Evolutionary conservation across 192 early-diverging fungal species (phyloP).

Genomic region (Backusella tuberculispora): DNA sequence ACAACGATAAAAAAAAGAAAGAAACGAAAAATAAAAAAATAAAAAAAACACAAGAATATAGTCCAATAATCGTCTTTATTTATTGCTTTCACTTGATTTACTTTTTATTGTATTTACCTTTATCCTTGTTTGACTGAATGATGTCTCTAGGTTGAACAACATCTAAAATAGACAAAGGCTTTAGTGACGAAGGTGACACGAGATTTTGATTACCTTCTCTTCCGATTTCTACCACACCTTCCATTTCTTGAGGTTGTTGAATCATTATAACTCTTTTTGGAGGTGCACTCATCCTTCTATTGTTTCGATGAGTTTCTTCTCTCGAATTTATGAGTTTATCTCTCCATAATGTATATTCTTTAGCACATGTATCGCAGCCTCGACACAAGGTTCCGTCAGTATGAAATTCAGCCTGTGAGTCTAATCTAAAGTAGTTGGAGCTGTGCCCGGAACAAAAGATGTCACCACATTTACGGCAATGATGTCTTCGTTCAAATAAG

Average conservation of each 20-base stretch:
- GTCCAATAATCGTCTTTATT: conserved; percentile 2
- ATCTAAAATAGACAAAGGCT: background rate
- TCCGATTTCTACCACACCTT: conserved; percentile 31
- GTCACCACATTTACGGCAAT: conserved; percentile 44
- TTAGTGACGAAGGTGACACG: background rate
- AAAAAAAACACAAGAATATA: background rate
- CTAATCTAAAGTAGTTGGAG: conserved; percentile 39
- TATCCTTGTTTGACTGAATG: background rate
- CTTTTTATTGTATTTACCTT: conserved; percentile 2
- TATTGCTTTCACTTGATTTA: background rate
- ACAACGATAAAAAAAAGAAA: background rate
- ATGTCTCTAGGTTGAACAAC: conserved; percentile 3
- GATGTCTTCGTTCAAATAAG: conserved; percentile 45
- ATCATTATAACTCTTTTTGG: conserved; percentile 31
- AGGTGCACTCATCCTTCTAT: background rate
- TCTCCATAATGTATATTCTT: conserved; percentile 24
- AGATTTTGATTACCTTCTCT: conserved; percentile 25
- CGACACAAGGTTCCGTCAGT: conserved; percentile 25
- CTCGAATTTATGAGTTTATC: background rate
- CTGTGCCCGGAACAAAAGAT: conserved; percentile 40
- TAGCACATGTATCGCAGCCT: conserved; percentile 36
- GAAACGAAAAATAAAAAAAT: background rate
- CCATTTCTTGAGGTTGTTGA: conserved; percentile 33
- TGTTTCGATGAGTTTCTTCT: background rate
- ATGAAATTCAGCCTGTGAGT: conserved; percentile 34